These are phyloP conservation scores for Ceraceosorus guamensis DNA, from an alignment of 1,284 basidiomycete species.

Conservation along the genomic window DNA sequence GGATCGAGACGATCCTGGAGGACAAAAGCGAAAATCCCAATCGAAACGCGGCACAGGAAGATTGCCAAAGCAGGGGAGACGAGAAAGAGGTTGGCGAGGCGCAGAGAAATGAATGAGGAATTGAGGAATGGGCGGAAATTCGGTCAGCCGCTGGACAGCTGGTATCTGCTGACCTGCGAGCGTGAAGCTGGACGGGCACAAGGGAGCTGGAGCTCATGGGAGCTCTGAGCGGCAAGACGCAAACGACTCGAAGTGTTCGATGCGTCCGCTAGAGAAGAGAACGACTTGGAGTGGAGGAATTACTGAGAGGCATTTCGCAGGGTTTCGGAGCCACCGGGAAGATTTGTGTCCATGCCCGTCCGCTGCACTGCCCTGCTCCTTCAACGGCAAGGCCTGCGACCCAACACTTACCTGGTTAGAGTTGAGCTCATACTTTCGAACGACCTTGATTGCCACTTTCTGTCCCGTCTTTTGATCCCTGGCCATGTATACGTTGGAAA, in stretches of 20 bases:
- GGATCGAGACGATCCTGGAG: constrained; percentile 41
- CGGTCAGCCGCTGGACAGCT: too few relatives aligned
- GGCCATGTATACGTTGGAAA: constrained; percentile 97
- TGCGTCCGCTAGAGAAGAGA: too few relatives aligned
- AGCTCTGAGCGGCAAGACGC: too few relatives aligned
- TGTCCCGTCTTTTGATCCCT: constrained; percentile 67
- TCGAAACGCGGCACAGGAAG: constrained; percentile 10
- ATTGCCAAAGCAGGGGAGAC: constrained; percentile 11
- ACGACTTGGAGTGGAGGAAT: too few relatives aligned
- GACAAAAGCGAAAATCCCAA: constrained; percentile 46
- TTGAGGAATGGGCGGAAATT: neutral
- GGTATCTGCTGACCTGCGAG: too few relatives aligned
- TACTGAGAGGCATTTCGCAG: too few relatives aligned
- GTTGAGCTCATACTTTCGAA: constrained; percentile 92
- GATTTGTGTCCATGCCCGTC: too few relatives aligned
- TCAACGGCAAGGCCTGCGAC: neutral
- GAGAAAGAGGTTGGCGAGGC: constrained; percentile 14
- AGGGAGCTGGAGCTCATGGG: too few relatives aligned
- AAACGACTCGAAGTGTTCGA: too few relatives aligned
- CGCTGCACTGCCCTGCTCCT: too few relatives aligned
- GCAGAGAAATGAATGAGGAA: constrained; percentile 4
- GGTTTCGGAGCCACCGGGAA: too few relatives aligned
- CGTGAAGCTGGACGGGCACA: too few relatives aligned
- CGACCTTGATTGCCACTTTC: constrained; percentile 93
- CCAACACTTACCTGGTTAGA: constrained; percentile 74